Conservation (phyloP, 2,329 filamentous ascomycete species). For the Trichophaea hybrida region DNA sequence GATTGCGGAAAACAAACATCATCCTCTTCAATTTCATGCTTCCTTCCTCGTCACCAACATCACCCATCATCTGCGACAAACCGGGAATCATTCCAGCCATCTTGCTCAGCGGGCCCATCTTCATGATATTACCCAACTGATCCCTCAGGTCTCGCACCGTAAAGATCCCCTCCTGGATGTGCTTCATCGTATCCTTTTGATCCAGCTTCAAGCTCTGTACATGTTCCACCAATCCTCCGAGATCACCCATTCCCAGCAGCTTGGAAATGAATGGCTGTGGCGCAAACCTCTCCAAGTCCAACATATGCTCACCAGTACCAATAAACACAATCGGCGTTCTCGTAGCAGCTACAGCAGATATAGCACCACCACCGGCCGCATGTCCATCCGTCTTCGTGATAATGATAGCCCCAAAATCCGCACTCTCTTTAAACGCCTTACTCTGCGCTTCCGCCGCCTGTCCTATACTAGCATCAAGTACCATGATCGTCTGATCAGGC, state of each 20-base stretch:
- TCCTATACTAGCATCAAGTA: slow-evolving; percentile 89
- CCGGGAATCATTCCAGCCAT: slow-evolving; percentile 99
- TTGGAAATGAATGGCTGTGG: slow-evolving; percentile 90
- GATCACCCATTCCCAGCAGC: slow-evolving; percentile 91
- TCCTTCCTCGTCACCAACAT: slow-evolving; percentile 96
- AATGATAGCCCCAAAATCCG: slow-evolving; percentile 94
- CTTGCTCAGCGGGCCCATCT: slow-evolving; percentile 94
- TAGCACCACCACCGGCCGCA: slow-evolving; percentile 88
- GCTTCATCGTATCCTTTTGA: slow-evolving; percentile 98
- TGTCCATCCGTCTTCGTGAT: slow-evolving; percentile 98
- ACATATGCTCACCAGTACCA: slow-evolving; percentile 91
- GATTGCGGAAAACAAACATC: slow-evolving; percentile 39
- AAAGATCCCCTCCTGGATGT: slow-evolving; percentile 93
- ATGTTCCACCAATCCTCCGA: slow-evolving; percentile 87
- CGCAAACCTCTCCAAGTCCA: slow-evolving; percentile 84
- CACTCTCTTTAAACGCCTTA: slow-evolving; percentile 91
- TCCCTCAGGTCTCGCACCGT: slow-evolving; percentile 81
- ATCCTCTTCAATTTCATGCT: slow-evolving; percentile 85
- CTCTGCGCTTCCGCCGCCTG: slow-evolving; percentile 91
- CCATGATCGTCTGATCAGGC: slow-evolving; percentile 96
- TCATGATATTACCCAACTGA: slow-evolving; percentile 96
- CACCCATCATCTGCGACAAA: slow-evolving; percentile 81
- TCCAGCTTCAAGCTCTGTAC: slow-evolving; percentile 91
- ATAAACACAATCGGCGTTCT: slow-evolving; percentile 96
- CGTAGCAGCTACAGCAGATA: slow-evolving; percentile 91